Percentiles rank a stretch among this genome's conserved stretches.
Evolutionary conservation across 2,329 filamentous ascomycete species (phyloP).

Genomic region (Aspergillus eucalypticola): DNA sequence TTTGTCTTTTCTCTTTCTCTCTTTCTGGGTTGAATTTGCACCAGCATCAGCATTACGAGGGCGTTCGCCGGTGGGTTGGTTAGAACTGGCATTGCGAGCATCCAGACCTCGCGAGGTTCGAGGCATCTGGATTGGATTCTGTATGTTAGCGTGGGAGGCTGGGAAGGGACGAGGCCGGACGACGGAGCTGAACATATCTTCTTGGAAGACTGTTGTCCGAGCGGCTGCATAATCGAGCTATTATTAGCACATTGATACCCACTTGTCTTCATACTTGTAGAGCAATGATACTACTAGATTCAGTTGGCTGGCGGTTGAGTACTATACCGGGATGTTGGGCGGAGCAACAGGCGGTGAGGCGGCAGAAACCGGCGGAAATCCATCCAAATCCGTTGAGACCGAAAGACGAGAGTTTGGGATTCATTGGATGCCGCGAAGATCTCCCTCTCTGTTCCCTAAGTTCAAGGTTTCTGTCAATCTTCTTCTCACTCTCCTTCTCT

Average conservation of each 20-base stretch:
- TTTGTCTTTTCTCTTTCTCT: slow-evolving; percentile 10
- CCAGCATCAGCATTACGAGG: slow-evolving; percentile 28
- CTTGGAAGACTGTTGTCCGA: slow-evolving; percentile 15
- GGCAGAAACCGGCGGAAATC: not conserved
- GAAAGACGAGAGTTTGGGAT: not conserved
- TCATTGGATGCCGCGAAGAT: not conserved
- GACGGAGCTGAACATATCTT: slow-evolving; percentile 24
- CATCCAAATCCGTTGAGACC: too few species aligned
- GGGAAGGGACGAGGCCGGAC: slow-evolving; percentile 20
- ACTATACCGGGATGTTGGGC: not conserved
- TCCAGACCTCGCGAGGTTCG: slow-evolving; percentile 24
- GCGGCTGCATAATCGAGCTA: slow-evolving; percentile 21
- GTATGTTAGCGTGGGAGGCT: slow-evolving; percentile 40
- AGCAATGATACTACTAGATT: too few species aligned
- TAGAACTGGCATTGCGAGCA: slow-evolving; percentile 30
- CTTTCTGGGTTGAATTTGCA: slow-evolving; percentile 20
- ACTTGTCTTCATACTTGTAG: not conserved
- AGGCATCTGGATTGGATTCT: slow-evolving; percentile 28
- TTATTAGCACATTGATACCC: slow-evolving; percentile 22
- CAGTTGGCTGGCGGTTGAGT: too few species aligned
- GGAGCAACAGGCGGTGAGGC: slow-evolving; percentile 10
- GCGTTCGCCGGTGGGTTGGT: slow-evolving; percentile 29
- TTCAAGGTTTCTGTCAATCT: not conserved
- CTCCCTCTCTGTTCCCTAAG: not conserved
- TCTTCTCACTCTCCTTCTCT: not conserved